Evolutionary conservation across 2,329 filamentous ascomycete species (phyloP).

Genomic region (Phaeosphaeriaceae sp.): DNA sequence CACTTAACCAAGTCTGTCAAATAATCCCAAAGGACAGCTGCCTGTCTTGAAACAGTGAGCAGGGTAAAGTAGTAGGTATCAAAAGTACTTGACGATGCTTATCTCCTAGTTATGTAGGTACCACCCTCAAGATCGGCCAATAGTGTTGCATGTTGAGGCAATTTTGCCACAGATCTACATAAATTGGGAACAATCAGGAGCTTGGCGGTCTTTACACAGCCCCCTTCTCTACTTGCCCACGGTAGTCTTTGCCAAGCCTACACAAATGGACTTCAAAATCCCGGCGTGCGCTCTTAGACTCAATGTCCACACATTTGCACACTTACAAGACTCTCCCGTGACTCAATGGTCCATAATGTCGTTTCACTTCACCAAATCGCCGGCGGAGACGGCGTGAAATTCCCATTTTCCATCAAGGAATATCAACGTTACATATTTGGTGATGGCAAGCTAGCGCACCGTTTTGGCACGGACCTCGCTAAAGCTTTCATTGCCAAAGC

Average conservation of each 20-base stretch:
- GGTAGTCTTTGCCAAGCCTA: constrained; percentile 18
- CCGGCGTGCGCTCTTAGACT: constrained; percentile 4
- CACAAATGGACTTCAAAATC: constrained; percentile 24
- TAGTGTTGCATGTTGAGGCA: background rate
- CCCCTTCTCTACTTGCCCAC: constrained; percentile 21
- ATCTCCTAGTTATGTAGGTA: too few species aligned
- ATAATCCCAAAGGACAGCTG: too few species aligned
- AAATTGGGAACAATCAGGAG: constrained; percentile 11
- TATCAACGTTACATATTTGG: constrained; percentile 36
- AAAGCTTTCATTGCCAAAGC: constrained; percentile 26
- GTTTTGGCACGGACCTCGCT: constrained; percentile 34
- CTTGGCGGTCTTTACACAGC: constrained; percentile 20
- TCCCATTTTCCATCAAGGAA: constrained; percentile 28
- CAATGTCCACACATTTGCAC: constrained; percentile 7
- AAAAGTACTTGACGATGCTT: too few species aligned
- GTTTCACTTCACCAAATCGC: constrained; percentile 26
- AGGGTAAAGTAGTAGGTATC: too few species aligned
- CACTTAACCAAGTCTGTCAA: too few species aligned
- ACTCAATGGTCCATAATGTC: constrained; percentile 30
- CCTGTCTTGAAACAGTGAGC: too few species aligned
- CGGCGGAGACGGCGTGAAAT: constrained; percentile 16
- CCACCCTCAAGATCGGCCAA: background rate
- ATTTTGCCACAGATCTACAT: constrained; percentile 11
- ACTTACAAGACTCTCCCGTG: constrained; percentile 1
- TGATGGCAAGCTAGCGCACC: constrained; percentile 31